Evolutionary conservation across 495 filamentous ascomycete species (phyloP).

Genomic region (Penicillium antarcticum): DNA sequence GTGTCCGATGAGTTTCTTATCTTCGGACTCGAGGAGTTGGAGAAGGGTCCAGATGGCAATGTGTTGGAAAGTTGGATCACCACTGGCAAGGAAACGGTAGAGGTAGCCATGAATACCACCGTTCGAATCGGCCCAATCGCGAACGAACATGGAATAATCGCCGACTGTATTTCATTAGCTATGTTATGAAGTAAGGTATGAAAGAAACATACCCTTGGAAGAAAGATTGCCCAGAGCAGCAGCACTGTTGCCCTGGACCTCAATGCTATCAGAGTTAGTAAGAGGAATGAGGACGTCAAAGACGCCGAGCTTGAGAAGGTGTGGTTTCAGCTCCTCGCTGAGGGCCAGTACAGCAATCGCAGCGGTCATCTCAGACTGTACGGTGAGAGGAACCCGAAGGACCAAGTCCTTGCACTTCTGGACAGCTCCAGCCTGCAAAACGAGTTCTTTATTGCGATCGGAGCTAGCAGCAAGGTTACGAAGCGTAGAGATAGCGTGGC

Average conservation of each 20-base stretch:
- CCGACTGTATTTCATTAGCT: slow-evolving; percentile 59
- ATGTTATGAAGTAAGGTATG: background rate
- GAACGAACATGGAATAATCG: slow-evolving; percentile 93
- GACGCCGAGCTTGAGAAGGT: slow-evolving; percentile 87
- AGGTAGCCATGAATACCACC: slow-evolving; percentile 96
- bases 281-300: slow-evolving; percentile 96
- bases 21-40: slow-evolving; percentile 91
- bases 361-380: slow-evolving; percentile 98
- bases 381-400: slow-evolving; percentile 85
- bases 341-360: slow-evolving; percentile 96
- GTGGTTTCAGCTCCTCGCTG: slow-evolving; percentile 91
- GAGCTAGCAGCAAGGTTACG: slow-evolving; percentile 95
- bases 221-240: slow-evolving; percentile 93
- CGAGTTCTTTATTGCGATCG: slow-evolving; percentile 93
- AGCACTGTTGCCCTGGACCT: slow-evolving; percentile 97
- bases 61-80: slow-evolving; percentile 96
- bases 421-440: slow-evolving; percentile 92
- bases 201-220: slow-evolving; percentile 73
- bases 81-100: slow-evolving; percentile 85
- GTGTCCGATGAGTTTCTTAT: slow-evolving; percentile 74
- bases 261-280: slow-evolving; percentile 91
- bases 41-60: slow-evolving; percentile 98
- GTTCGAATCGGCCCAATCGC: slow-evolving; percentile 87
- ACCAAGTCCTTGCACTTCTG: slow-evolving; percentile 98
- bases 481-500: slow-evolving; percentile 95